phyloP scores from a whole-genome alignment of 2,329 filamentous ascomycete species.

The Colletotrichum sp. region DNA sequence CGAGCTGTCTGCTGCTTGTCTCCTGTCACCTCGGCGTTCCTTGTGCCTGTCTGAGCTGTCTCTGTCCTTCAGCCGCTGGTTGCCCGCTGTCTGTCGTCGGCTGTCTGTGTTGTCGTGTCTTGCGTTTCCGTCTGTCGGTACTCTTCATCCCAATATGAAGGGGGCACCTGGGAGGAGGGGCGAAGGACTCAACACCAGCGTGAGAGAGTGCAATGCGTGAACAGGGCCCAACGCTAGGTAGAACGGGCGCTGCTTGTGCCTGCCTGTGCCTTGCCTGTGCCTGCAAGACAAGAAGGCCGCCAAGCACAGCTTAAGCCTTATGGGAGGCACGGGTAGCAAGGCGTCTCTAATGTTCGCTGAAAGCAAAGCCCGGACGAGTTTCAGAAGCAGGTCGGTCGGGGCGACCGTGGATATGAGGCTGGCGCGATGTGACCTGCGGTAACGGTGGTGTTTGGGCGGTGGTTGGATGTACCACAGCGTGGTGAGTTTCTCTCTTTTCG shows the following conservation, averaged over 20 bases:
- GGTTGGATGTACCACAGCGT: not conserved
- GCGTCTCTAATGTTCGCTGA: not conserved
- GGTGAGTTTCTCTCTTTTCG: not conserved
- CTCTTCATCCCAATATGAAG: slow-evolving; percentile 3
- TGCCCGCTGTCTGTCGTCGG: not conserved
- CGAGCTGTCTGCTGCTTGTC: slow-evolving; percentile 13
- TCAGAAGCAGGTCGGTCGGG: slow-evolving; percentile 17
- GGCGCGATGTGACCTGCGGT: not conserved
- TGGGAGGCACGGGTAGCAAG: not conserved
- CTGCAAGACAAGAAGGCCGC: not conserved
- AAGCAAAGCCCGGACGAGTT: slow-evolving; percentile 8
- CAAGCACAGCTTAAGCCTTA: not conserved
- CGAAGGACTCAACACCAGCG: not conserved
- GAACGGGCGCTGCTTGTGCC: not conserved
- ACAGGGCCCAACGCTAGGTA: not conserved
- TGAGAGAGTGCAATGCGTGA: not conserved
- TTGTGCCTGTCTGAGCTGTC: not conserved
- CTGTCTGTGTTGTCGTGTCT: not conserved
- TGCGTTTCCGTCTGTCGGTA: not conserved
- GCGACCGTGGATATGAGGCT: slow-evolving; percentile 1
- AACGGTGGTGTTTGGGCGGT: not conserved
- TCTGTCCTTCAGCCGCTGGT: not conserved
- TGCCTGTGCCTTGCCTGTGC: not conserved
- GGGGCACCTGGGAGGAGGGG: not conserved
- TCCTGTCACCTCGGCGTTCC: slow-evolving; percentile 14